Base-by-base conservation (phyloP, 352 stramenopile species). In the Phytophthora sansomeana region DNA sequence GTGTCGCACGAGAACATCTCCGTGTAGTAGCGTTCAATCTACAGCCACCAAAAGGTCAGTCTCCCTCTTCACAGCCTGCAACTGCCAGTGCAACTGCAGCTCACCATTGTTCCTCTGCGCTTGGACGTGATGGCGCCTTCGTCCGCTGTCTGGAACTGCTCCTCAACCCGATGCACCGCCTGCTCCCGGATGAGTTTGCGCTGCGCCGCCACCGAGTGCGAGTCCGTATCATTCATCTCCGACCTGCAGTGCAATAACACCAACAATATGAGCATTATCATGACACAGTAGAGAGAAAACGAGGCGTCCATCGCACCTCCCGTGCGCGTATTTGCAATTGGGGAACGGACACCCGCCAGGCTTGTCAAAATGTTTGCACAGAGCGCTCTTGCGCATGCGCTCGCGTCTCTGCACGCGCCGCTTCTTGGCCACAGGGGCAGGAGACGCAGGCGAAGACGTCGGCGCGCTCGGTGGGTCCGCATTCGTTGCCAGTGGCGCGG, bases 21-120 rank as follows among this genome's bases (percentile, higher is more conserved):
- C 32, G 86, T 96, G 69, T 96, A 96, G 75, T 96, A 96, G 43
- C 88, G 81, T 58, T 96, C 88, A 62, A 96, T 90, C 83, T 91
- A 36, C 24, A 57, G 16, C 41, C 14, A 6, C 11, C 29, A 38
- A 14, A 28, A n/a, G 33, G 39, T 55, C 14, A 68, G 19, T 48
- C 6, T 35, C 10, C 17, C 21, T 24, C 21, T 24, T 24, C 21
- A 24, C 21, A 38, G 13, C 32, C 9, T 8, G 14, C 16, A 63
- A 53, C 35, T 39, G 11, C 19, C 32, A 5, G 24, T 42, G 1
- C 49, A 67, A 9, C 17, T 63, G 24, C 19, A 59, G 21, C 58
- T 19, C 47, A 91, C 85, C 87, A 95, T 95, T 24, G 83, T 90
- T 32, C 87, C 84, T 63, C 80, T 78, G 33, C 85, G 84, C 13